A percentile compares a stretch with the other conserved stretches of the same genome.
These are phyloP conservation scores for Atalantia buxifolia DNA, from an alignment of 345 rosid genomes.

Conservation along the genomic window DNA sequence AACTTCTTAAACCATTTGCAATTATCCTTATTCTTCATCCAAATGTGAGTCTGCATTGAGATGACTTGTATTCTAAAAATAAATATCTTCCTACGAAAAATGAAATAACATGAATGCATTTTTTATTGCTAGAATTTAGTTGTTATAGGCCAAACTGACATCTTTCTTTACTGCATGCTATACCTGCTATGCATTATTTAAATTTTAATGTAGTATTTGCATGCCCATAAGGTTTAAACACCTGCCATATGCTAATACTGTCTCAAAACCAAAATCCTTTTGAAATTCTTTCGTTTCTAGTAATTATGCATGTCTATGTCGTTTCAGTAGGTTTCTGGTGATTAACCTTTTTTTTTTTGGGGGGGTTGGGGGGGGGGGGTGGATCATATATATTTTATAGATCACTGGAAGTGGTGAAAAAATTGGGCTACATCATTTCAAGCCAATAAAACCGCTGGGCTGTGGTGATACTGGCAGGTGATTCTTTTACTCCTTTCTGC, in stretches of 20 bases:
- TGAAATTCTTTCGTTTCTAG: neutral
- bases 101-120: neutral
- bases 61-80: neutral
- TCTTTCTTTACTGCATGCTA: neutral
- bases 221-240: neutral
- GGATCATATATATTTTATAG: constrained; percentile 28
- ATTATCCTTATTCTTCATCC: no score
- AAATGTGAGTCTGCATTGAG: neutral
- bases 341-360: neutral
- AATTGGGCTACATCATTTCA: constrained; percentile 82
- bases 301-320: neutral
- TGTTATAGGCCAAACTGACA: neutral
- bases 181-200: neutral
- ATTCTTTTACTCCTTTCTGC: neutral
- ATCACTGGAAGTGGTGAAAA: constrained; percentile 66
- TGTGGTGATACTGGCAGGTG: constrained; percentile 99
- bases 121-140: neutral
- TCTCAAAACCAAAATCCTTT: neutral
- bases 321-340: neutral
- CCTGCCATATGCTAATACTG: neutral
- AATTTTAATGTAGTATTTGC: neutral
- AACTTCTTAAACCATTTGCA: no score
- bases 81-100: neutral
- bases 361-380: no score
- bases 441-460: constrained; percentile 91